Evolutionary conservation across 2,329 filamentous ascomycete species (phyloP).

Genomic region (Alternaria burnsii): DNA sequence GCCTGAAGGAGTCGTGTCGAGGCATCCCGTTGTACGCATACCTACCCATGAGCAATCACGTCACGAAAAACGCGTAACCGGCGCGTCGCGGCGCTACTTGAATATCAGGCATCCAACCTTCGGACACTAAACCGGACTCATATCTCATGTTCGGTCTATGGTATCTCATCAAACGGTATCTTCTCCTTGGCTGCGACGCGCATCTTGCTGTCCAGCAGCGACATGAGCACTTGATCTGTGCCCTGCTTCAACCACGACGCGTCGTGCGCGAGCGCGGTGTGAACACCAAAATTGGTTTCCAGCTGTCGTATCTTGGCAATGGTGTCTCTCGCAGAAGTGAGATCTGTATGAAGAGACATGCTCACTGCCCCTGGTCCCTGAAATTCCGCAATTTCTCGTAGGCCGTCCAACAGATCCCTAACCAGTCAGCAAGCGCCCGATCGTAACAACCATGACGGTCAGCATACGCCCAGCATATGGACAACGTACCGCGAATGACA

Average conservation of each 20-base stretch:
- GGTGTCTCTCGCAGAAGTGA: slow-evolving; percentile 36
- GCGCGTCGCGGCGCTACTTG: neutral
- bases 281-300: slow-evolving; percentile 34
- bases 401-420: slow-evolving; percentile 42
- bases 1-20: neutral
- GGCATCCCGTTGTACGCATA: neutral
- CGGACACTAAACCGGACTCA: neutral
- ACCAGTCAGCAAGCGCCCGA: slow-evolving; percentile 7
- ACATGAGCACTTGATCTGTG: slow-evolving; percentile 38
- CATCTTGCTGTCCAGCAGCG: slow-evolving; percentile 40
- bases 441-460: neutral
- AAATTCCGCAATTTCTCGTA: slow-evolving; percentile 39
- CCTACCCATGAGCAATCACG: neutral
- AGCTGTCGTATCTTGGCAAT: slow-evolving; percentile 37
- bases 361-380: slow-evolving; percentile 29
- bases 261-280: slow-evolving; percentile 45
- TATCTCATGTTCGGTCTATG: neutral
- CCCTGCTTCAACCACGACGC: slow-evolving; percentile 40
- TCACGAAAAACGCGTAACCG: neutral
- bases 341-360: slow-evolving; percentile 40
- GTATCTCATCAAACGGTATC: slow-evolving; percentile 27
- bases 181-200: slow-evolving; percentile 28
- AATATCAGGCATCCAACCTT: neutral
- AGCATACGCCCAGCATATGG: neutral
- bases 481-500: slow-evolving; percentile 42